Evolutionary conservation across 2,329 filamentous ascomycete species (phyloP).

Genomic region (Sporothrix protearum): DNA sequence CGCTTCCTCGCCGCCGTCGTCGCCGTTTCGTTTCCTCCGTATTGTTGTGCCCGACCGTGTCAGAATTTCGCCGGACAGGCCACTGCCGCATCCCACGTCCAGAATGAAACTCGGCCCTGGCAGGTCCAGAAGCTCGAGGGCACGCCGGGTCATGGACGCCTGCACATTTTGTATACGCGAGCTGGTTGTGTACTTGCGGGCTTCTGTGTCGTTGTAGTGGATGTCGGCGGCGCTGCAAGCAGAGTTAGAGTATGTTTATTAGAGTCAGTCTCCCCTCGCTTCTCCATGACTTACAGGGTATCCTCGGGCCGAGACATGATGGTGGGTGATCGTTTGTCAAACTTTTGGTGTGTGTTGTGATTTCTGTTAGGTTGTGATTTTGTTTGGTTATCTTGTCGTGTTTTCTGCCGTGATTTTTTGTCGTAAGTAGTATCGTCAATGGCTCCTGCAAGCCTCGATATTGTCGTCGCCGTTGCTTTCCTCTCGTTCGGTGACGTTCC

Average conservation of each 20-base stretch:
- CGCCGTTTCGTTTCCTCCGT: constrained; percentile 6
- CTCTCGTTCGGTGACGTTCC: background rate
- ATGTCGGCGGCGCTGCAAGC: constrained; percentile 76
- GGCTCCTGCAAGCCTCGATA: background rate
- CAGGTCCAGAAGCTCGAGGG: constrained; percentile 85
- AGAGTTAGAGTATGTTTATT: constrained; percentile 26
- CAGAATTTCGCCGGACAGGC: constrained; percentile 90
- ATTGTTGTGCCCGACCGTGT: constrained; percentile 42
- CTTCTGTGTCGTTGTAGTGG: constrained; percentile 94
- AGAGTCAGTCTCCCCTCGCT: background rate
- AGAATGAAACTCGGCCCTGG: constrained; percentile 79
- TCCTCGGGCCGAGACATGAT: constrained; percentile 96
- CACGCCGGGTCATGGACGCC: constrained; percentile 87
- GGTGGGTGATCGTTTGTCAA: background rate
- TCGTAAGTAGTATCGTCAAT: no score
- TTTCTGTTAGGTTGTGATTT: no score
- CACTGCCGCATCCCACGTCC: constrained; percentile 94
- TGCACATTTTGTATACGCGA: constrained; percentile 96
- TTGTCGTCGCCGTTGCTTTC: background rate
- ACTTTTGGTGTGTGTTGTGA: no score
- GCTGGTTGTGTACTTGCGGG: constrained; percentile 94
- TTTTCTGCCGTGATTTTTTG: background rate
- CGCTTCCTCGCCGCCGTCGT: background rate
- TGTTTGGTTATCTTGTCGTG: background rate
- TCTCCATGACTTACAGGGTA: constrained; percentile 61